A percentile compares a stretch with the other conserved stretches of the same genome.
These are phyloP conservation scores for Pestalotiopsis sp. DNA, from an alignment of 2,329 filamentous ascomycete species.

Conservation along the genomic window DNA sequence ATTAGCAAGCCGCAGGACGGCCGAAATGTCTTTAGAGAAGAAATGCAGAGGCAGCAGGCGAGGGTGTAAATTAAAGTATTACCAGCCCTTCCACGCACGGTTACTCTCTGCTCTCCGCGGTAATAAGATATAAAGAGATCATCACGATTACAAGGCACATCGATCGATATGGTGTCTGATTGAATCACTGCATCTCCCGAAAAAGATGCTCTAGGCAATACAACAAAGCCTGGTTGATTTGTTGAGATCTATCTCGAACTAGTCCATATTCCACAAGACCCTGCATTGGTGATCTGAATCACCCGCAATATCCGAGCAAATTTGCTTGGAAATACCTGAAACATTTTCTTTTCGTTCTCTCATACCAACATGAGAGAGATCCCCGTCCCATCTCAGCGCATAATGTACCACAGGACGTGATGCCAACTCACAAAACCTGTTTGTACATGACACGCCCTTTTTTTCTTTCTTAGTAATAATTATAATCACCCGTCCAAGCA, in stretches of 20 bases:
- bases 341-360: background rate
- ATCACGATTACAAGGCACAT: too few species aligned
- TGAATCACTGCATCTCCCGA: background rate
- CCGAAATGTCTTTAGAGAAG: slow-evolving; percentile 11
- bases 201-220: background rate
- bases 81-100: too few species aligned
- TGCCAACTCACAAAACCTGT: background rate
- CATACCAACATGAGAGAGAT: background rate
- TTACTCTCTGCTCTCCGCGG: too few species aligned
- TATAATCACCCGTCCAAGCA: background rate
- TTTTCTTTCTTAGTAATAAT: background rate
- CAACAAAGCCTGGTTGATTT: background rate
- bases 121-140: too few species aligned
- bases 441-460: background rate
- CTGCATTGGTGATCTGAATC: background rate
- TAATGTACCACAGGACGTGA: background rate
- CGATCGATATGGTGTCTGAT: too few species aligned
- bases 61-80: background rate
- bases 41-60: slow-evolving; percentile 9
- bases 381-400: background rate
- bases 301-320: background rate
- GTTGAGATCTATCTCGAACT: background rate
- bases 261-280: background rate
- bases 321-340: background rate
- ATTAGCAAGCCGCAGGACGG: slow-evolving; percentile 6